Conservation (phyloP, 306 rosid species). For the Herpetospermum pedunculosum region DNA sequence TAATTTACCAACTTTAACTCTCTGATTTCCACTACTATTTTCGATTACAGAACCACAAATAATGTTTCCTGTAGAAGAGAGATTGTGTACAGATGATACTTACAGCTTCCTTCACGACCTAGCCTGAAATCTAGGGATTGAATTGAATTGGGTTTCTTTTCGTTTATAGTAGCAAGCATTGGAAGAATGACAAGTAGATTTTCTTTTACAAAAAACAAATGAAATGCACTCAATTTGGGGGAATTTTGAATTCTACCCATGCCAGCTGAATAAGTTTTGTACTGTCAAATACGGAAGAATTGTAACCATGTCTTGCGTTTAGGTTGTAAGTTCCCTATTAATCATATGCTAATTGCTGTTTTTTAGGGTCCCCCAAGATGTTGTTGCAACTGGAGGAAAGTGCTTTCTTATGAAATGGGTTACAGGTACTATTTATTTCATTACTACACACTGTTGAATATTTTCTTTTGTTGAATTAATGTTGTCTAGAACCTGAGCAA, state of each 20-base stretch:
- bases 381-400: conserved; percentile 88
- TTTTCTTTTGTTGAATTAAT: neutral
- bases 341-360: neutral
- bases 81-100: neutral
- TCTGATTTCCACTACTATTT: neutral
- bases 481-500: neutral
- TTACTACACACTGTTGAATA: neutral
- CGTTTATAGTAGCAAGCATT: neutral
- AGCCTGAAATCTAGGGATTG: neutral
- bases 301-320: neutral
- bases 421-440: conserved; percentile 39
- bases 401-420: conserved; percentile 83
- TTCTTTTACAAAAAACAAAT: neutral
- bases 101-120: neutral
- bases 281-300: neutral
- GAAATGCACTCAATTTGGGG: neutral
- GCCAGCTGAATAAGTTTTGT: neutral
- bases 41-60: neutral
- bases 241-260: too few species aligned
- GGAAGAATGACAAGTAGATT: neutral
- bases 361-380: conserved; percentile 92
- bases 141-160: neutral
- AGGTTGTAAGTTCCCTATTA: neutral
- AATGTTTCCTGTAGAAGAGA: neutral
- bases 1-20: neutral